Percentiles rank a stretch among this genome's conserved stretches.
These are phyloP conservation scores for Symbiotaphrina buchneri DNA, from an alignment of 495 filamentous ascomycete genomes.

Conservation along the genomic window DNA sequence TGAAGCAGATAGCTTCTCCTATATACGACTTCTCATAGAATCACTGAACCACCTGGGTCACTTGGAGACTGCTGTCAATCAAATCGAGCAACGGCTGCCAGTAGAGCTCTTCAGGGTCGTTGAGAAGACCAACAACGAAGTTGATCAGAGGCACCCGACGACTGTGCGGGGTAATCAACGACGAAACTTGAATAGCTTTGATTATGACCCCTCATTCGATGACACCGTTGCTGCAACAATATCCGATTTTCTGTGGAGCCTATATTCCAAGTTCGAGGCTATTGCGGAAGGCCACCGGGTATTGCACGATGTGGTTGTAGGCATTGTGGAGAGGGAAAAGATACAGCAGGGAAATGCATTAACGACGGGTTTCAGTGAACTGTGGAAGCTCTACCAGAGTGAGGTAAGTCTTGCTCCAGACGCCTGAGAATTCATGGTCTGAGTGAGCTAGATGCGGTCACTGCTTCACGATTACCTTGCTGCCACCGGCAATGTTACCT, in stretches of 20 bases:
- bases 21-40: slow-evolving; percentile 74
- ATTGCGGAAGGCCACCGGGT: slow-evolving; percentile 92
- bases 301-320: slow-evolving; percentile 71
- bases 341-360: slow-evolving; percentile 30
- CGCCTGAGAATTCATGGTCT: slow-evolving; percentile 1
- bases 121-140: slow-evolving; percentile 81
- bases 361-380: slow-evolving; percentile 63
- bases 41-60: slow-evolving; percentile 70
- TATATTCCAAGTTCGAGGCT: slow-evolving; percentile 92
- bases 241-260: slow-evolving; percentile 69
- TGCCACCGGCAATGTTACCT: slow-evolving; percentile 53
- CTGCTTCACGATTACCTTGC: slow-evolving; percentile 92
- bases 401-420: slow-evolving; percentile 22
- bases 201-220: slow-evolving; percentile 40
- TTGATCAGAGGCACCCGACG: slow-evolving; percentile 74
- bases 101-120: slow-evolving; percentile 88
- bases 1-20: slow-evolving; percentile 83
- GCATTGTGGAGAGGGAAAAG: slow-evolving; percentile 55
- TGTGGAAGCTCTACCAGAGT: slow-evolving; percentile 82
- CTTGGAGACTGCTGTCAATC: slow-evolving; percentile 67
- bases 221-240: slow-evolving; percentile 60
- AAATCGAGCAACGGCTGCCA: slow-evolving; percentile 76
- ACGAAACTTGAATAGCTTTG: slow-evolving; percentile 34
- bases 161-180: slow-evolving; percentile 29
- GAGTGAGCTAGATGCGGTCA: slow-evolving; percentile 48